Evolutionary conservation across 441 rosid genomes (phyloP).

Genomic region (Gossypium aridum): DNA sequence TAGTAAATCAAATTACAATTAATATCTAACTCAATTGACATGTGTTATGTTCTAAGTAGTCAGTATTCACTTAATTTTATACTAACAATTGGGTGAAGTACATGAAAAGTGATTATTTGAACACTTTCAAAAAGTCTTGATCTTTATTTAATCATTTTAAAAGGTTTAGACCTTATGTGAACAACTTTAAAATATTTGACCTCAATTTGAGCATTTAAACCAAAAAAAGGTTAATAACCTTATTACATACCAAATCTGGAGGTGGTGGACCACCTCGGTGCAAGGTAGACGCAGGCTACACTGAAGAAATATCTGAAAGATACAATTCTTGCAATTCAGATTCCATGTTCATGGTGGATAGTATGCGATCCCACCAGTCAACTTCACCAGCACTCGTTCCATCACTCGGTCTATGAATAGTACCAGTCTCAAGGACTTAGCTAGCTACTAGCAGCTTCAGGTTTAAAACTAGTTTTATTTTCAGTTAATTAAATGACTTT

Average conservation of each 20-base stretch:
- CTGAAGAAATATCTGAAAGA: no score
- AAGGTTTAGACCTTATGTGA: no score
- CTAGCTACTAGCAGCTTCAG: neutral
- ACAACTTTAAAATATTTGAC: no score
- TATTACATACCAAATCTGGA: constrained; percentile 26
- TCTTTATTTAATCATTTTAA: neutral
- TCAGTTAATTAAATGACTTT: no score
- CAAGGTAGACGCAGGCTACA: constrained; percentile 15
- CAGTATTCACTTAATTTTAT: neutral
- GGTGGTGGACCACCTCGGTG: constrained; percentile 18
- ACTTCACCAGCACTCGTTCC: constrained; percentile 12
- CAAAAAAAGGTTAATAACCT: neutral
- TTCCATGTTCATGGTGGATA: constrained; percentile 18
- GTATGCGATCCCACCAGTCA: constrained; percentile 20
- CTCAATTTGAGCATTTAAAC: no score
- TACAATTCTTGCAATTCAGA: constrained; percentile 10
- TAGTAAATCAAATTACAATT: no score
- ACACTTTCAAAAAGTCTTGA: neutral
- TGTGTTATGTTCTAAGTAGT: neutral
- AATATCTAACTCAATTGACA: no score
- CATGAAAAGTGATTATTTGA: no score
- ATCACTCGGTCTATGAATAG: constrained; percentile 11
- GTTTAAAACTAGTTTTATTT: neutral
- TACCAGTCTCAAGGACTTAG: neutral
- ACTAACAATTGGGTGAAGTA: no score